Evolutionary conservation across 2,329 filamentous ascomycete genomes (phyloP).

Genomic region (Hypoxylon sp.): DNA sequence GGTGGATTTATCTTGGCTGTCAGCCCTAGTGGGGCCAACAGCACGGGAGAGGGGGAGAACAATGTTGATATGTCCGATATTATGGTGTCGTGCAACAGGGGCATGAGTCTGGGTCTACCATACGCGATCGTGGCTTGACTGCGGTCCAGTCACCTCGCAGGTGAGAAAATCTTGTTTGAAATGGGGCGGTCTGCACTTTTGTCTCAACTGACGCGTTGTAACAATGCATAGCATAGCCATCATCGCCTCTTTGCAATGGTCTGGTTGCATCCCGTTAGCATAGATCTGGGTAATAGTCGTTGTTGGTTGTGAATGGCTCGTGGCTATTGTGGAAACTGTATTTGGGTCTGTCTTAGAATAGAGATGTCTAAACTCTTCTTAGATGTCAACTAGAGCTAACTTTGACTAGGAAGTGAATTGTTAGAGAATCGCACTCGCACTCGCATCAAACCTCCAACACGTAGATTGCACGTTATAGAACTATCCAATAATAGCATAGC

Average conservation of each 20-base stretch:
- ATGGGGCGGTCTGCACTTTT: conserved; percentile 28
- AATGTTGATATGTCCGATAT: conserved; percentile 36
- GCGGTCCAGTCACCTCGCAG: conserved; percentile 24
- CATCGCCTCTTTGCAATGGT: conserved; percentile 23
- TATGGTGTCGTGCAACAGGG: conserved; percentile 28
- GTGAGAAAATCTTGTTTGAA: conserved; percentile 26
- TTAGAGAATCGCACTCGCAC: conserved; percentile 2
- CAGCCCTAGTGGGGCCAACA: conserved; percentile 38
- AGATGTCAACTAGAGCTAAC: conserved; percentile 1
- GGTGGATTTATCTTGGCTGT: conserved; percentile 37
- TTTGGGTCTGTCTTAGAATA: not conserved
- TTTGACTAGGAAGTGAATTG: not conserved
- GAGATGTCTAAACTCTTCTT: conserved; percentile 5
- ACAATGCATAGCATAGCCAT: conserved; percentile 37
- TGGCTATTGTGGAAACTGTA: conserved; percentile 1
- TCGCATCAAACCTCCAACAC: conserved; percentile 8
- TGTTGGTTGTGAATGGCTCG: conserved; percentile 4
- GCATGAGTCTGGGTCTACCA: conserved; percentile 9
- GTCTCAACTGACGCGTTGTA: conserved; percentile 29
- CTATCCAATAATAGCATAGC: conserved; percentile 10
- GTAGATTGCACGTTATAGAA: conserved; percentile 4
- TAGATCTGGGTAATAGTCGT: conserved; percentile 3
- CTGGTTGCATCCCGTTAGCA: conserved; percentile 23
- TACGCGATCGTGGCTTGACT: conserved; percentile 34
- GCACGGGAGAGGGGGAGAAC: conserved; percentile 30